Evolutionary conservation across 106 monocot genomes (phyloP).

Genomic region (Allium sativum): DNA sequence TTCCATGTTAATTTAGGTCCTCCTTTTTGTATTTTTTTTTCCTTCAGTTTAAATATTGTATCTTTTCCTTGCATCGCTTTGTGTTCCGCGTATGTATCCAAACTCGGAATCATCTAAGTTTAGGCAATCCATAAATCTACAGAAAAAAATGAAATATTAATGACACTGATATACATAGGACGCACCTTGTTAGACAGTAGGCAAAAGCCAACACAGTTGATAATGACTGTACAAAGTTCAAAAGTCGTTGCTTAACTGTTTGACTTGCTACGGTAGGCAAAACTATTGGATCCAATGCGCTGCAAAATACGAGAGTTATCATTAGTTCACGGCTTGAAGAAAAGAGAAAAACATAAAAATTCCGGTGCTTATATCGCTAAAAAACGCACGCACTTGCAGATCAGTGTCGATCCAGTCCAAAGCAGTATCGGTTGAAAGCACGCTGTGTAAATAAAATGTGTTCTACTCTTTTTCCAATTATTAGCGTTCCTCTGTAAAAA

Average conservation of each 20-base stretch:
- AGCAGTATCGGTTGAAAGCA: conserved; percentile 85
- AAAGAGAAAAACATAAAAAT: neutral
- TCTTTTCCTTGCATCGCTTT: no score
- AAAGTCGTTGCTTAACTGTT: conserved; percentile 72
- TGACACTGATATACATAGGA: neutral
- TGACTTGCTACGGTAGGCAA: conserved; percentile 77
- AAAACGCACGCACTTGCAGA: conserved; percentile 47
- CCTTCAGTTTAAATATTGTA: no score
- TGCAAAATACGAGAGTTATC: conserved; percentile 17
- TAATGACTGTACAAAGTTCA: conserved; percentile 78
- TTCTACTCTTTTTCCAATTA: conserved; percentile 89
- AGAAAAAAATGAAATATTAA: no score
- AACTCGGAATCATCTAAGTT: no score
- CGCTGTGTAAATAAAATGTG: conserved; percentile 46
- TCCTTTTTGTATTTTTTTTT: no score
- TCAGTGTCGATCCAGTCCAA: conserved; percentile 63
- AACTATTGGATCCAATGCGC: conserved; percentile 54
- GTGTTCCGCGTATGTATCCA: no score
- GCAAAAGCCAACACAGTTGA: conserved; percentile 84
- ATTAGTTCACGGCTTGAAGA: neutral
- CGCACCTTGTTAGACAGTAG: conserved; percentile 78
- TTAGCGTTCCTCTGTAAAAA: conserved; percentile 27
- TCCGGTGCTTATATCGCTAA: neutral
- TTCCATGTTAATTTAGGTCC: no score
- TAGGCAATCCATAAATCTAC: no score